Evolutionary conservation across 805 yeast genomes (phyloP), one percentile per base, ranked within the genome.

Genomic region (Ogataea angusta): DNA sequence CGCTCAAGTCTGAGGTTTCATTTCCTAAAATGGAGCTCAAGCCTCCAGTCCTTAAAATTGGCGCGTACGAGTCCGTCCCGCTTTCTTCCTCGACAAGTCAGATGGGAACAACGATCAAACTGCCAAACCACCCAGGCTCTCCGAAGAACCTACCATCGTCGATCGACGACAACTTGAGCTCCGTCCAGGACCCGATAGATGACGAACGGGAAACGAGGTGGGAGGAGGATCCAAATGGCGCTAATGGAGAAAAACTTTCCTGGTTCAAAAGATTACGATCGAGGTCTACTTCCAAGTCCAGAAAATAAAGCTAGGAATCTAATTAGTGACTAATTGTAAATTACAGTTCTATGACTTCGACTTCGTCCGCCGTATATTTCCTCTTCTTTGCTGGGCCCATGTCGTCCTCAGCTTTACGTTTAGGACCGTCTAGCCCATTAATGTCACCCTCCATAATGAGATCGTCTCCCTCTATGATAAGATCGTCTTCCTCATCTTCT

Each of bases 191-290:
- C 5, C 19, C 35, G 12, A 25, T 12, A 52, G 52, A 42, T n/a
- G 57, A 48, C 15, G 65, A 60, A n/a, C 46, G 67, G 37, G 53
- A 51, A 23, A 48, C 63, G 1, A 51, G 66, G 36, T 60, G 64
- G 64, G 44, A 54, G 5, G 8, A 36, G 49, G 36, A 56, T n/a
- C 38, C 38, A 15, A 36, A 25, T 3, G 31, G 27, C 34, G 34
- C 47, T 24, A 46, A 44, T 40, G 45, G 46, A 14, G 44, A 46
- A 16, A 60, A 38, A 52, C 61, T 41, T 25, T 67, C 63, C 32
- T 75, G 79, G 79, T 68, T 73, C 45, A 70, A 62, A 41, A 64
- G 70, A 47, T 46, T 72, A 33, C 66, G 70, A 21, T 68, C 61
- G 10, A 45, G 62, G 30, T 53, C 61, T 0, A 48, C 47, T 21